Conservation (phyloP, 2,329 filamentous ascomycete genomes). For the Trichoderma hamatum region DNA sequence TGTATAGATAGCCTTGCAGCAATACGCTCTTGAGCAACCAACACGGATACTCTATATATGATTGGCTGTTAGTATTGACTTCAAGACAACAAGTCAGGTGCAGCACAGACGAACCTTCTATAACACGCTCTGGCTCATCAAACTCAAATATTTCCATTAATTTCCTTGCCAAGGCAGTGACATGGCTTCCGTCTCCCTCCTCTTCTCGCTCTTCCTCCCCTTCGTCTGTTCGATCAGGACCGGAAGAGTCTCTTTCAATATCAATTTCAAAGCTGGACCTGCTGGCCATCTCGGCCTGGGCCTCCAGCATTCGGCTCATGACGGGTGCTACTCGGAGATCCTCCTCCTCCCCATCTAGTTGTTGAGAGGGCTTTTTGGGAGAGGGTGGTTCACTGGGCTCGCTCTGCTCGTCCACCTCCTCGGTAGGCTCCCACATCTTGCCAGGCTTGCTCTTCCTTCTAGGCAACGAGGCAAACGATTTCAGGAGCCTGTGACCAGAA, state of each 20-base stretch:
- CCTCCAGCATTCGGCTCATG: conserved; percentile 77
- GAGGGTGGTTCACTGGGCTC: conserved; percentile 35
- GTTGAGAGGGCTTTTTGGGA: conserved; percentile 29
- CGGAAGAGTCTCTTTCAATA: conserved; percentile 50
- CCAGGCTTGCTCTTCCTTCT: conserved; percentile 49
- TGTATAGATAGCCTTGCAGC: conserved; percentile 93
- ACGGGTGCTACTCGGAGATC: conserved; percentile 65
- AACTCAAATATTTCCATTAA: conserved; percentile 87
- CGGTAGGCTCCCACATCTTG: conserved; percentile 42
- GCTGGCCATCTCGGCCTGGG: conserved; percentile 64
- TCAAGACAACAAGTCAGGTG: neutral
- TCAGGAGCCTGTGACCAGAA: conserved; percentile 67
- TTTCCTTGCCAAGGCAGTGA: conserved; percentile 66
- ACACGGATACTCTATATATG: conserved; percentile 77
- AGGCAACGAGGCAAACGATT: conserved; percentile 65
- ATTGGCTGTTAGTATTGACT: conserved; percentile 8
- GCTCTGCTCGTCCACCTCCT: conserved; percentile 39
- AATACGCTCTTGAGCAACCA: conserved; percentile 91
- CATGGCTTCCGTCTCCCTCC: conserved; percentile 41
- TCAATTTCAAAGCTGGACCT: conserved; percentile 63
- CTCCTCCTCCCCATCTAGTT: conserved; percentile 28
- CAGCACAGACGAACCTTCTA: conserved; percentile 61
- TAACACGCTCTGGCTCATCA: conserved; percentile 77
- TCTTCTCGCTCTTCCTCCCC: conserved; percentile 33
- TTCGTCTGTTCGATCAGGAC: conserved; percentile 41